A percentile compares a stretch with the other conserved stretches of the same genome.
These are phyloP conservation scores for Vitis hybrid DNA, from an alignment of 177 flowering plant species.

Conservation along the genomic window DNA sequence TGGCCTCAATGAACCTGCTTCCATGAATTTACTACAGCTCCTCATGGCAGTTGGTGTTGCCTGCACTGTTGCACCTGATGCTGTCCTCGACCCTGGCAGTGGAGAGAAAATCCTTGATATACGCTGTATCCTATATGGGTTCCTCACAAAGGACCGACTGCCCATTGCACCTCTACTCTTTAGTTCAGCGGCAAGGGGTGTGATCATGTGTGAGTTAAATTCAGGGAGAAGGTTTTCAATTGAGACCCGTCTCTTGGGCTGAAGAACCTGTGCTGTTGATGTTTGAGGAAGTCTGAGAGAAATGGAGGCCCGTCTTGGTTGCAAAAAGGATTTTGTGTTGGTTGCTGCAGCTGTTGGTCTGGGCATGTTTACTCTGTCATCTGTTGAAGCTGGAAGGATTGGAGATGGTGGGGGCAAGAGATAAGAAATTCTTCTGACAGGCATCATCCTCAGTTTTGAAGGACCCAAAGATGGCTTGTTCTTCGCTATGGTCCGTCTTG, in stretches of 20 bases:
- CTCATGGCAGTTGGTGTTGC: constrained; percentile 49
- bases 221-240: constrained; percentile 62
- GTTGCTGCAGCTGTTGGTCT: constrained; percentile 15
- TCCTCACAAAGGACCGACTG: constrained; percentile 51
- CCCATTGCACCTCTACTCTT: constrained; percentile 28
- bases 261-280: constrained; percentile 23
- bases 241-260: constrained; percentile 72
- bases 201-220: constrained; percentile 24
- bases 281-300: constrained; percentile 44
- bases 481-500: constrained; percentile 46
- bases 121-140: constrained; percentile 49
- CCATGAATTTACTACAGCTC: constrained; percentile 66
- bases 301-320: constrained; percentile 56
- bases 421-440: constrained; percentile 66
- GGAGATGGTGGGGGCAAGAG: constrained; percentile 54
- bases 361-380: constrained; percentile 48
- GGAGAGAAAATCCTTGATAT: constrained; percentile 57
- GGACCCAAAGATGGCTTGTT: constrained; percentile 74
- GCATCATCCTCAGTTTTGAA: constrained; percentile 52
- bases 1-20: constrained; percentile 62
- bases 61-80: constrained; percentile 27
- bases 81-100: constrained; percentile 10
- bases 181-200: constrained; percentile 36
- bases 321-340: constrained; percentile 27
- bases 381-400: constrained; percentile 12